Evolutionary conservation across 257 asterid genomes (phyloP), one percentile per base, ranked within the genome.

Genomic region (Solanum gandarillasii): DNA sequence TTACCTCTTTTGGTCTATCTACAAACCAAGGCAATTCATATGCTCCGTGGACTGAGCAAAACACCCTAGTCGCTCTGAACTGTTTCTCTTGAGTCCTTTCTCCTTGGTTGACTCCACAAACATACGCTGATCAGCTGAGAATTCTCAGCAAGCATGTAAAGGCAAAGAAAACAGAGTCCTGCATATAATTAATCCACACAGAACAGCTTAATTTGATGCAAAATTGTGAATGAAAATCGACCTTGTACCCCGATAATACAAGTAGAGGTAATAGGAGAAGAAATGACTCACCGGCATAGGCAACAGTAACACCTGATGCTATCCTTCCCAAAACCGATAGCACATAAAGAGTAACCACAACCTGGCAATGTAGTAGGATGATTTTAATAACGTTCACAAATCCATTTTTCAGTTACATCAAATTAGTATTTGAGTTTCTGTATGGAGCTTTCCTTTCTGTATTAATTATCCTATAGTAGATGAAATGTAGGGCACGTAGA

Each of bases 121-220:
- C 90, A 90, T 4, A 91, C 34, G 86, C 52, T 91, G 86, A 88
- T 88, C 60, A 90, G 71, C 39, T 72, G 92, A 36, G 96, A 94
- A 62, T 93, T 92, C 88, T 92, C 95, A 4, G 91, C 87, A 79
- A 95, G 91, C 87, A 93, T 72, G 89, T 93, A 94, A 84, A 96
- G 90, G 90, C 99, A 97, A 87, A 94, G 92, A 34, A 96, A 89
- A 94, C 98, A 97, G 88, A 96, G 90, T 72, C 98, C 99, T 96
- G 93, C 90, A 91, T 25, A 88, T 83, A 31, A 29, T 70, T 29
- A 70, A 70, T 70, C 76, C 38, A 70, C 38, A 68, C n/a, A 70
- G 23, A 13, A 71, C 78, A 71, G 75, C 36, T 70, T 29, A 70
- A 71, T 71, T 31, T 71, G 78, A 71, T 12, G n/a, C 78, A 16